A percentile compares a stretch with the other conserved stretches of the same genome.
These are phyloP conservation scores for Zostera marina DNA, from an alignment of 116 monocot genomes.

Conservation along the genomic window DNA sequence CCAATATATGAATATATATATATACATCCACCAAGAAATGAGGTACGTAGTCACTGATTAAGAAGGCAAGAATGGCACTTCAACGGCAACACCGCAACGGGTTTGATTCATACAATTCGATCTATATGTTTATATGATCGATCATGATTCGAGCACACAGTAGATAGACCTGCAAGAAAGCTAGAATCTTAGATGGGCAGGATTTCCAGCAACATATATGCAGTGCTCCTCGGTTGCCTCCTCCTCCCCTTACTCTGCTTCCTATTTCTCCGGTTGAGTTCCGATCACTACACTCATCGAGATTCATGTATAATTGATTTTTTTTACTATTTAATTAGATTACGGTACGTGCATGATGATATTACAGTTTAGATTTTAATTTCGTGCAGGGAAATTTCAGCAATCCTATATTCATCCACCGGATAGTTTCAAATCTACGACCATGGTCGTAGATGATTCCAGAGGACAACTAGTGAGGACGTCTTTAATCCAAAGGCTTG, in stretches of 20 bases:
- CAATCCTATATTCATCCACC: not conserved
- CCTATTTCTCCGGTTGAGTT: slow-evolving; percentile 5
- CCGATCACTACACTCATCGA: slow-evolving; percentile 5
- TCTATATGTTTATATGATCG: too few relatives aligned
- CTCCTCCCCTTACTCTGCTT: slow-evolving; percentile 16
- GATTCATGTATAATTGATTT: not conserved
- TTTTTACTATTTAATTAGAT: not conserved
- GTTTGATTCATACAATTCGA: too few relatives aligned
- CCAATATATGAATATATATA: too few relatives aligned
- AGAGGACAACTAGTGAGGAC: slow-evolving; percentile 5
- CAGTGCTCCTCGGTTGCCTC: slow-evolving; percentile 8
- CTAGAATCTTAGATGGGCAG: slow-evolving; percentile 14
- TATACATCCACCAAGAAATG: too few relatives aligned
- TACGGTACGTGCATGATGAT: not conserved
- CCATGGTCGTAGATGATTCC: not conserved
- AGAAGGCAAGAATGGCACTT: too few relatives aligned
- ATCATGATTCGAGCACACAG: too few relatives aligned
- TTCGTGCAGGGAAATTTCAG: slow-evolving; percentile 19
- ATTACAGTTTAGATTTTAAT: not conserved
- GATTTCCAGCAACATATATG: slow-evolving; percentile 9
- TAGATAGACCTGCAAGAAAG: too few relatives aligned
- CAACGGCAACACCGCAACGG: too few relatives aligned
- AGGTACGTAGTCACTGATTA: too few relatives aligned
- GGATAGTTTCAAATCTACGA: not conserved
- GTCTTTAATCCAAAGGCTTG: slow-evolving; percentile 12